Evolutionary conservation across 495 filamentous ascomycete species (phyloP).

Genomic region (Hyaloscypha bicolor): DNA sequence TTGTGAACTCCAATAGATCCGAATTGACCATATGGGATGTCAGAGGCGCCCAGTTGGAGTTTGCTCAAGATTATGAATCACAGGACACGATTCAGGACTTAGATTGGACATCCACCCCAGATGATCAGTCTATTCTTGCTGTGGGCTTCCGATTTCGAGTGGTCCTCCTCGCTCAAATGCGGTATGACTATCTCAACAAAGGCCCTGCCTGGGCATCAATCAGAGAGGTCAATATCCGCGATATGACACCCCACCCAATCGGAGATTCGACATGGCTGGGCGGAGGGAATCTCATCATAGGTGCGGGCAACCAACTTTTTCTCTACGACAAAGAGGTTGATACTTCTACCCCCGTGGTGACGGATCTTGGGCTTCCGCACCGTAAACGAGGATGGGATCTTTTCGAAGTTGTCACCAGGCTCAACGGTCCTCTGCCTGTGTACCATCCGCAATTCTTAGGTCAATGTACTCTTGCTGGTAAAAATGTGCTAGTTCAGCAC

Average conservation of each 20-base stretch:
- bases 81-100: slow-evolving; percentile 81
- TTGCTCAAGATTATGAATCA: slow-evolving; percentile 69
- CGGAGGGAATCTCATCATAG: slow-evolving; percentile 81
- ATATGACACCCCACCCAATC: slow-evolving; percentile 88
- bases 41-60: slow-evolving; percentile 79
- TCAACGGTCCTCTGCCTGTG: slow-evolving; percentile 87
- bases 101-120: slow-evolving; percentile 93
- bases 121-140: slow-evolving; percentile 86
- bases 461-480: slow-evolving; percentile 85
- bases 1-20: slow-evolving; percentile 74
- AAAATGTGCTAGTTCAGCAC: slow-evolving; percentile 69
- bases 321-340: slow-evolving; percentile 77
- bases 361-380: slow-evolving; percentile 63
- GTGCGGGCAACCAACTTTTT: slow-evolving; percentile 92
- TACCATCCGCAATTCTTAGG: slow-evolving; percentile 93
- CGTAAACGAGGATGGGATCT: slow-evolving; percentile 57
- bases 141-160: slow-evolving; percentile 89
- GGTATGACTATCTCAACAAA: slow-evolving; percentile 90
- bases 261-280: slow-evolving; percentile 90
- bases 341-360: slow-evolving; percentile 60
- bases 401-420: slow-evolving; percentile 75
- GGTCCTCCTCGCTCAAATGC: slow-evolving; percentile 83
- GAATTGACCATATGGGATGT: slow-evolving; percentile 92
- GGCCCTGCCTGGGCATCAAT: slow-evolving; percentile 90
- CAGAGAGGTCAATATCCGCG: slow-evolving; percentile 76